Evolutionary conservation across 1,284 basidiomycete genomes (phyloP), one percentile per base, ranked within the genome.

Genomic region (Ustilago bromivora): DNA sequence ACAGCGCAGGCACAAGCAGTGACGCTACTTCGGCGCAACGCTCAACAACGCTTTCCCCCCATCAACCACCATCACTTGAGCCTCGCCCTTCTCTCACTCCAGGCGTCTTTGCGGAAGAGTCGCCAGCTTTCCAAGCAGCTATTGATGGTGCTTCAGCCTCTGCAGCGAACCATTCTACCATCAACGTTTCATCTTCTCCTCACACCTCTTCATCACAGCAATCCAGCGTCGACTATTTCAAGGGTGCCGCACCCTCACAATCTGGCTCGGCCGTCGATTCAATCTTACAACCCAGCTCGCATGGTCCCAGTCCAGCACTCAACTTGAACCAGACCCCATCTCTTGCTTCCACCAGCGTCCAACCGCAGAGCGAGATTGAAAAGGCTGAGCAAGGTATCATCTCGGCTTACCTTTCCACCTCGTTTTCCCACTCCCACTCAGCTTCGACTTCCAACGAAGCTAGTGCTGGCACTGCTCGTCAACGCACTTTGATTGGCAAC

Each of bases 101-200:
- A 6, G 66, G 57, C 49, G 75, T 78, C 56, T 80, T 63, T 57
- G 56, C 71, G n/a, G 78, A 80, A 68, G 78, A 80, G 66, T 75
- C 78, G 28, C 78, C 78, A 17, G 57, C 53, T 12, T 43, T 67
- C 23, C 36, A 8, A 23, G 63, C 56, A 23, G 41, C 36, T 28
- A 35, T 56, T 5, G 43, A 55, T 32, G 55, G 17, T 15, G 34
- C 46, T 56, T 32, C 61, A 3, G 31, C 34, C 41, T 34, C 46
- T 17, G 31, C 58, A 10, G 34, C 58, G 32, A 23, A 61, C 36
- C 59, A 55, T 19, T 46, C 69, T 58, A 34, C 47, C 47, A 38
- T 51, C 46, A n/a, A 46, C n/a, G 7, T 17, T 17, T 54, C 49
- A 38, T 49, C 59, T 23, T 61, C 66, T 23, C 59, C 71, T 51